These are phyloP conservation scores for Aspergillus spinulosporus DNA, from an alignment of 2,329 filamentous ascomycete genomes.

Conservation along the genomic window DNA sequence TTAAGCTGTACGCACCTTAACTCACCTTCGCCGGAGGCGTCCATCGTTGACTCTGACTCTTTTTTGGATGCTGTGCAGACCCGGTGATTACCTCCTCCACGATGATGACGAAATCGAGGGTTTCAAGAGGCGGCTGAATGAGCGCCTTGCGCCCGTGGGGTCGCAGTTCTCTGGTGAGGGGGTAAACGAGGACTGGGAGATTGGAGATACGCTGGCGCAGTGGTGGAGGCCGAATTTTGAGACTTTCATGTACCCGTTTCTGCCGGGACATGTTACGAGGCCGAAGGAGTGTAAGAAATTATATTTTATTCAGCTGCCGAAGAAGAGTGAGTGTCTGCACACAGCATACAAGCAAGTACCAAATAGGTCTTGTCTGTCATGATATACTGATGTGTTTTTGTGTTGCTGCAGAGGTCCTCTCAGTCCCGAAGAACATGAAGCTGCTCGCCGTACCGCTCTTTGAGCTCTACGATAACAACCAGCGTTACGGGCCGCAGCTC, in stretches of 20 bases:
- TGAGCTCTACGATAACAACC: slow-evolving; percentile 97
- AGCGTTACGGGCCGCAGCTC: slow-evolving; percentile 89
- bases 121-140: slow-evolving; percentile 92
- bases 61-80: slow-evolving; percentile 46
- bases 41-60: no score
- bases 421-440: slow-evolving; percentile 99
- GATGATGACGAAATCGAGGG: slow-evolving; percentile 86
- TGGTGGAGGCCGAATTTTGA: slow-evolving; percentile 99
- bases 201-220: slow-evolving; percentile 91
- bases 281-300: slow-evolving; percentile 99
- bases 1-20: slow-evolving; percentile 65
- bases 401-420: slow-evolving; percentile 71
- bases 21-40: no score
- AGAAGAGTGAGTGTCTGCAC: slow-evolving; percentile 69
- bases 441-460: slow-evolving; percentile 94
- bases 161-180: slow-evolving; percentile 77
- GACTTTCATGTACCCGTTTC: slow-evolving; percentile 99
- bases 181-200: slow-evolving; percentile 89
- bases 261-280: slow-evolving; percentile 90
- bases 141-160: slow-evolving; percentile 89
- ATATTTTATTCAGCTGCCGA: slow-evolving; percentile 92
- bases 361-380: neutral
- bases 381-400: neutral
- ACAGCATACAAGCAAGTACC: neutral
- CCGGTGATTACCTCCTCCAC: slow-evolving; percentile 87